Evolutionary conservation across 306 rosid species (phyloP).

Genomic region (Begonia peltatifolia): DNA sequence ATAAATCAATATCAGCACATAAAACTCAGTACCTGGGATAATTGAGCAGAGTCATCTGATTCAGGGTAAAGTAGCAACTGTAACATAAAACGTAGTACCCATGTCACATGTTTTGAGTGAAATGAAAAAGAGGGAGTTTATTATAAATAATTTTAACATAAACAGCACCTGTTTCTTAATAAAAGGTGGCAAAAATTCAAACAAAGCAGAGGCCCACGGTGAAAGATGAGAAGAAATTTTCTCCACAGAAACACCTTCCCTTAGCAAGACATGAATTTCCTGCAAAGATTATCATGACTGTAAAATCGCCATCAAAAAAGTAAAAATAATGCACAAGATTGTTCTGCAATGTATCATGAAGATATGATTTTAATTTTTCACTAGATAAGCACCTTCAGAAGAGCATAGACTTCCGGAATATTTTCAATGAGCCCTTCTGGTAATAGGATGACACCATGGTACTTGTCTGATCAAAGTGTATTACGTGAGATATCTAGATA

Average conservation of each 20-base stretch:
- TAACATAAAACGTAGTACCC: too few relatives aligned
- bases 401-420: slow-evolving; percentile 97
- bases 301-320: not conserved
- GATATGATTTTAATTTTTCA: not conserved
- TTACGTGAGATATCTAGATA: slow-evolving; percentile 8
- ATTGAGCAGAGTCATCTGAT: slow-evolving; percentile 96
- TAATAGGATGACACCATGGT: slow-evolving; percentile 85
- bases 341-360: not conserved
- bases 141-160: not conserved
- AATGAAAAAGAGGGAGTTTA: not conserved
- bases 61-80: slow-evolving; percentile 91
- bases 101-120: not conserved
- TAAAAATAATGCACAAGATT: too few relatives aligned
- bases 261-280: slow-evolving; percentile 81
- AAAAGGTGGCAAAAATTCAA: slow-evolving; percentile 87
- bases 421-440: slow-evolving; percentile 98
- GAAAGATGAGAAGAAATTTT: slow-evolving; percentile 76
- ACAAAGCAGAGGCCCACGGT: slow-evolving; percentile 97
- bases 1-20: not conserved
- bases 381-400: slow-evolving; percentile 47
- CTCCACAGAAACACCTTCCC: slow-evolving; percentile 60
- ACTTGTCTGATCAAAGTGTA: slow-evolving; percentile 46
- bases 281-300: slow-evolving; percentile 12
- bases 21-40: slow-evolving; percentile 67
- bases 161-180: slow-evolving; percentile 61